phyloP scores from a whole-genome alignment of 163 green algal species.

The Scenedesmus sp. region DNA sequence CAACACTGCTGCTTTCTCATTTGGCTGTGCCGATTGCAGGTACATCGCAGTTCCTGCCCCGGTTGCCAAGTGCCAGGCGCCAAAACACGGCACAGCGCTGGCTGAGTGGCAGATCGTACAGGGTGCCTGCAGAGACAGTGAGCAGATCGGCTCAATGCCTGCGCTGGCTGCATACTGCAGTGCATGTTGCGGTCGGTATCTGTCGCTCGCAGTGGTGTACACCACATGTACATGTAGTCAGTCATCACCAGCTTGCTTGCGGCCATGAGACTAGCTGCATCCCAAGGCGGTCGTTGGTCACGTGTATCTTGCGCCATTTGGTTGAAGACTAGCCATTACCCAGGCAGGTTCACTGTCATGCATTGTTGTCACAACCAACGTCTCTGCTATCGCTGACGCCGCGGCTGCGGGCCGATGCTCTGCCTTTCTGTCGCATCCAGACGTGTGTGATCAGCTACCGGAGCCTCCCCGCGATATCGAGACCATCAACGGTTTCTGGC shows the following conservation, averaged over 20 bases:
- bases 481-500: background rate
- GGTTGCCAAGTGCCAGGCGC: background rate
- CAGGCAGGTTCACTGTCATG: too few relatives aligned
- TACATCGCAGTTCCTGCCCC: background rate
- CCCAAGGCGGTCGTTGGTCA: too few relatives aligned
- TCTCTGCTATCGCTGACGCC: background rate
- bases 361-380: too few relatives aligned
- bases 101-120: background rate
- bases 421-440: background rate
- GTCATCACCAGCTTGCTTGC: too few relatives aligned
- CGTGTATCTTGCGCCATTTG: too few relatives aligned
- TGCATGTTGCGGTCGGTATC: too few relatives aligned
- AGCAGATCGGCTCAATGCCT: background rate
- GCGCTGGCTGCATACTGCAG: too few relatives aligned
- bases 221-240: too few relatives aligned
- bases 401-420: background rate
- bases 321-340: too few relatives aligned
- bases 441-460: background rate
- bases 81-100: background rate
- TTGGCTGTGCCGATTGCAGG: background rate
- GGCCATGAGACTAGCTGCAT: too few relatives aligned
- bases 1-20: background rate
- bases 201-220: too few relatives aligned
- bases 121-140: background rate
- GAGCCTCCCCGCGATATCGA: too few relatives aligned